Percentiles rank a stretch among this genome's conserved stretches.
Evolutionary conservation across 148 eudicot species (phyloP).

Genomic region (Talinum fruticosum): DNA sequence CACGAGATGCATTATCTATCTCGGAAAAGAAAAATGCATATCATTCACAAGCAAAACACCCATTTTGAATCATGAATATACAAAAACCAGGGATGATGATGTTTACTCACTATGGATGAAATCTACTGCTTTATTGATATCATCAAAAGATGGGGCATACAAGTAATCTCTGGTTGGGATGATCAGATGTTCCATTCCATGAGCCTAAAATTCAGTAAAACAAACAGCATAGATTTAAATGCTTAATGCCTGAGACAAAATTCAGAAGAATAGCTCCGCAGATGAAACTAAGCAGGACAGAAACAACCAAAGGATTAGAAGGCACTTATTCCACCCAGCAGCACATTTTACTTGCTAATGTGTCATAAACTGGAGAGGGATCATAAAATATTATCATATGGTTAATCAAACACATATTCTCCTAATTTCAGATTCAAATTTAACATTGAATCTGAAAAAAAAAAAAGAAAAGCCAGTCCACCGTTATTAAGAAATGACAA

Average conservation of each 20-base stretch:
- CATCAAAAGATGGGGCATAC: constrained; percentile 70
- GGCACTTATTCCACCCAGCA: not conserved
- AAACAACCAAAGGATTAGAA: not conserved
- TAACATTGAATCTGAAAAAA: too few relatives aligned
- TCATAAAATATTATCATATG: too few relatives aligned
- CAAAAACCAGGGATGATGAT: not conserved
- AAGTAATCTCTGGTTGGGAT: constrained; percentile 79
- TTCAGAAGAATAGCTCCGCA: too few relatives aligned
- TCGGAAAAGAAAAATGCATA: not conserved
- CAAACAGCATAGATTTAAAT: not conserved
- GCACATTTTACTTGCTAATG: not conserved
- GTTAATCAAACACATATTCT: not conserved
- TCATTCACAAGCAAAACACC: not conserved
- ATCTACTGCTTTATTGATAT: constrained; percentile 62
- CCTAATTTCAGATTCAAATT: not conserved
- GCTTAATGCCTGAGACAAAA: not conserved
- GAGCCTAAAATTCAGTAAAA: constrained; percentile 34
- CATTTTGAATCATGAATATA: not conserved
- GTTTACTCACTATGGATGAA: constrained; percentile 62
- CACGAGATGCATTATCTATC: constrained; percentile 54
- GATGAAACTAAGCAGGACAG: not conserved
- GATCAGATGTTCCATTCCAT: constrained; percentile 67
- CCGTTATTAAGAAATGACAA: not conserved
- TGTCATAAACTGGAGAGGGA: not conserved
- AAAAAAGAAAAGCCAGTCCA: not conserved